These are phyloP conservation scores for Paramecium tetraurelia DNA, from an alignment of 73 alveolate species.

Conservation along the genomic window DNA sequence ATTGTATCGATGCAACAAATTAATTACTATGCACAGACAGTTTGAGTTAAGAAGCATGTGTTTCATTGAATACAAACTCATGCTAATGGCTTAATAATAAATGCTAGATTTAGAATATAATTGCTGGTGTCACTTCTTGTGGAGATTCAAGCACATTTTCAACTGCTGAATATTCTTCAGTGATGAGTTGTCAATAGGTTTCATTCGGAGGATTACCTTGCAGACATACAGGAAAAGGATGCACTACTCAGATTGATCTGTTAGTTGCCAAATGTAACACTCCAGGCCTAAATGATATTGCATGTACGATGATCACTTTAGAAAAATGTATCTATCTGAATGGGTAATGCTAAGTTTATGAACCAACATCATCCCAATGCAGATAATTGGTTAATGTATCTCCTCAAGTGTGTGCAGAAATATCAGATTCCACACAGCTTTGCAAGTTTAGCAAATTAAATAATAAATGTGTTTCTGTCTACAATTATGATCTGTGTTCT, in stretches of 20 bases:
- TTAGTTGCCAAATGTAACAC: background rate
- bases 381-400: background rate
- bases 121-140: background rate
- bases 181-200: background rate
- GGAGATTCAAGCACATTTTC: background rate
- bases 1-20: background rate
- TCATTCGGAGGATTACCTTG: background rate
- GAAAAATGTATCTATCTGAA: background rate
- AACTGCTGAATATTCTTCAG: background rate
- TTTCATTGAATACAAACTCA: background rate
- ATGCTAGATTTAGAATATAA: background rate
- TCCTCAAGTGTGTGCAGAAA: background rate
- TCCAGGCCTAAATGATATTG: background rate
- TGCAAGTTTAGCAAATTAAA: background rate
- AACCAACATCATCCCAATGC: background rate
- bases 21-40: background rate
- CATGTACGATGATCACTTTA: background rate
- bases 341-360: background rate
- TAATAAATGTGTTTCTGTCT: background rate
- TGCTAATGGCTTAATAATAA: background rate
- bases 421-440: background rate
- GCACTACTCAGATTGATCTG: background rate
- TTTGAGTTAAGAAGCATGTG: background rate
- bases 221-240: background rate
- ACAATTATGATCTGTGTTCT: background rate